Evolutionary conservation across 352 stramenopile species (phyloP), one percentile per base, ranked within the genome.

Genomic region (Pythium dissotocum): DNA sequence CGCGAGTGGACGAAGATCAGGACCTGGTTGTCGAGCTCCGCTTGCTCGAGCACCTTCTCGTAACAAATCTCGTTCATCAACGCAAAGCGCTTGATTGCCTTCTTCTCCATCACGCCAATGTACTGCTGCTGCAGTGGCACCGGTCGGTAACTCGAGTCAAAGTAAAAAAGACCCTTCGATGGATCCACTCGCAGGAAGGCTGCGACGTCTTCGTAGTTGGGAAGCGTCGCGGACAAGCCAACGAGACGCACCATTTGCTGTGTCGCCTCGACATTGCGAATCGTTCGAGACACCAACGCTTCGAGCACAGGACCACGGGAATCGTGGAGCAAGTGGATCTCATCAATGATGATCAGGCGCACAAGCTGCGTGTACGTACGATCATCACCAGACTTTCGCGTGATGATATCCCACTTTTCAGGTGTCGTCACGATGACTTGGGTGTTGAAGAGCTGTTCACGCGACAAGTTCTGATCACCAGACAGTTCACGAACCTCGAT

Each of bases 341-440:
- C 98, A 89, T 99, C 98, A 59, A 99, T 98, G 75, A 99, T 99
- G 42, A 99, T 91, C 33, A 99, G 75, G 8, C 95, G 94, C 14
- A 99, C 97, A 5, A 99, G 87, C 73, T 99, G 97, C 4, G 97
- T 99, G 80, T 99, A 99, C 7, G 97, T 96, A 54, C 97, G 85
- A 61, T 96, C 85, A 56, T 99, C 98, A 36, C 98, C 97, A 26
- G 94, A 97, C 80, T 99, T 99, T 59, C 98, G 90, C 26, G 98
- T 99, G 51, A 99, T 97, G 72, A 99, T 99, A 83, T 99, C 98
- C 97, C 97, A 99, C 79, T 99, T 99, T 69, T 99, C 98, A 1
- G 98, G 98, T 9, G 98, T 99, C 32, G 98, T 99, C 16, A 99
- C 97, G 65, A 99, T 99, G 59, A 99, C 91, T 75, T 99, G 98